Evolutionary conservation across 108 stramenopile genomes (phyloP).

Genomic region (Skeletonema tropicum): DNA sequence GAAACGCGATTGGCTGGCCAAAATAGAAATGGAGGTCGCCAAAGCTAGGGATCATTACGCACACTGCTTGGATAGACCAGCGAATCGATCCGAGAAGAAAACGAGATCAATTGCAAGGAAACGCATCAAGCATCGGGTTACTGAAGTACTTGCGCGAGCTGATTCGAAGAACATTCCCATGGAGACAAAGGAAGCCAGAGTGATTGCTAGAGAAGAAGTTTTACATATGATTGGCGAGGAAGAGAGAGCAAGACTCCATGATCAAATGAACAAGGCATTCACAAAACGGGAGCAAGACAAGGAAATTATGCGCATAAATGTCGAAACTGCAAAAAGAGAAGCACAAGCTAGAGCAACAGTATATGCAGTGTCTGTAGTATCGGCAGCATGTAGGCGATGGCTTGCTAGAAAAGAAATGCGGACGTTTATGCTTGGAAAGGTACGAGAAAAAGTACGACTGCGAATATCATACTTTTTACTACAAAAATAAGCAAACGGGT

Average conservation of each 20-base stretch:
- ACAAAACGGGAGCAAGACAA: slow-evolving; percentile 23
- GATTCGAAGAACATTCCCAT: slow-evolving; percentile 31
- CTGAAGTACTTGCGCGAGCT: slow-evolving; percentile 29
- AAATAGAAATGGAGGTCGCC: slow-evolving; percentile 28
- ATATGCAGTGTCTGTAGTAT: slow-evolving; percentile 21
- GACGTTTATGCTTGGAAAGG: slow-evolving; percentile 27
- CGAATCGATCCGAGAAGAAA: slow-evolving; percentile 31
- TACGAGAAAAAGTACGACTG: slow-evolving; percentile 39
- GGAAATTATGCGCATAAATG: slow-evolving; percentile 11
- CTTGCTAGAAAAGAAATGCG: slow-evolving; percentile 35
- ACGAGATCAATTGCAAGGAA: slow-evolving; percentile 14
- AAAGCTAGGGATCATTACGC: slow-evolving; percentile 14
- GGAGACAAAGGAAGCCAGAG: slow-evolving; percentile 35
- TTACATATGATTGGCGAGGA: slow-evolving; percentile 35
- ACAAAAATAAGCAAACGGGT: slow-evolving; percentile 21
- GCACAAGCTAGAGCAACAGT: slow-evolving; percentile 21
- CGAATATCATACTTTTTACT: slow-evolving; percentile 33
- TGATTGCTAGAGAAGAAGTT: slow-evolving; percentile 36
- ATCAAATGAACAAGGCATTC: slow-evolving; percentile 32
- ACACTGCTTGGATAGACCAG: slow-evolving; percentile 24
- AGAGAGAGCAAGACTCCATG: slow-evolving; percentile 20
- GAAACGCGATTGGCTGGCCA: slow-evolving; percentile 24
- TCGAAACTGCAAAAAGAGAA: slow-evolving; percentile 10
- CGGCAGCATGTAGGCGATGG: slow-evolving; percentile 37
- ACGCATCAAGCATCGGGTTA: slow-evolving; percentile 25